phyloP scores from a whole-genome alignment of 306 rosid species.

The Canavalia gladiata region DNA sequence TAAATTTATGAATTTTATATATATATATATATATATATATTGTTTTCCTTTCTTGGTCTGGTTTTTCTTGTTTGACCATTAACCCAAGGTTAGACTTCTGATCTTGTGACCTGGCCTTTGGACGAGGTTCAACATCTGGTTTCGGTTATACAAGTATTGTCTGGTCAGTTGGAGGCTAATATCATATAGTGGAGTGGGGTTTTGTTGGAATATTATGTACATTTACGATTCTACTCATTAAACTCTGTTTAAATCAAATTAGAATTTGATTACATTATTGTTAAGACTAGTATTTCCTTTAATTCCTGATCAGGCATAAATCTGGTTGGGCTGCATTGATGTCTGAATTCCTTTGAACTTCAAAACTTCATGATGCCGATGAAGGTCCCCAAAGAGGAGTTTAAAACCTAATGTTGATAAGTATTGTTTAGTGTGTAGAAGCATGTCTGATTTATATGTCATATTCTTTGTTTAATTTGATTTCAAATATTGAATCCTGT shows the following conservation, averaged over 20 bases:
- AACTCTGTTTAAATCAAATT: slow-evolving; percentile 4
- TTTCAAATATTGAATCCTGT: slow-evolving; percentile 34
- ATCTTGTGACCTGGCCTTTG: background rate
- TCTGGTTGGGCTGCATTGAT: background rate
- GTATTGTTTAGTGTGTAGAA: slow-evolving; percentile 21
- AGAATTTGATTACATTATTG: background rate
- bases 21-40: background rate
- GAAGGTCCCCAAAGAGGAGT: background rate
- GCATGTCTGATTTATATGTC: slow-evolving; percentile 14
- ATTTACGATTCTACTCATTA: background rate
- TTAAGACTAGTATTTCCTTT: background rate
- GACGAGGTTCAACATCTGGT: background rate
- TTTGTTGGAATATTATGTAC: slow-evolving; percentile 1
- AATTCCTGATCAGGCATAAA: slow-evolving; percentile 15
- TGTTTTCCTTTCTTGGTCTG: background rate
- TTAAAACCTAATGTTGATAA: slow-evolving; percentile 5
- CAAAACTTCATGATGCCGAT: background rate
- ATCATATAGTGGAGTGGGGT: background rate
- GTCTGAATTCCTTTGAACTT: slow-evolving; percentile 15
- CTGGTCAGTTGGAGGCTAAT: background rate
- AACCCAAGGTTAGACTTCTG: background rate
- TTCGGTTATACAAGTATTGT: background rate
- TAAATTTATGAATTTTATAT: background rate
- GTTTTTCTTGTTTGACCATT: background rate
- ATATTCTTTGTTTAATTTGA: slow-evolving; percentile 5